Evolutionary conservation across 768 basidiomycete species (phyloP).

Genomic region (Boletus rubropictus): DNA sequence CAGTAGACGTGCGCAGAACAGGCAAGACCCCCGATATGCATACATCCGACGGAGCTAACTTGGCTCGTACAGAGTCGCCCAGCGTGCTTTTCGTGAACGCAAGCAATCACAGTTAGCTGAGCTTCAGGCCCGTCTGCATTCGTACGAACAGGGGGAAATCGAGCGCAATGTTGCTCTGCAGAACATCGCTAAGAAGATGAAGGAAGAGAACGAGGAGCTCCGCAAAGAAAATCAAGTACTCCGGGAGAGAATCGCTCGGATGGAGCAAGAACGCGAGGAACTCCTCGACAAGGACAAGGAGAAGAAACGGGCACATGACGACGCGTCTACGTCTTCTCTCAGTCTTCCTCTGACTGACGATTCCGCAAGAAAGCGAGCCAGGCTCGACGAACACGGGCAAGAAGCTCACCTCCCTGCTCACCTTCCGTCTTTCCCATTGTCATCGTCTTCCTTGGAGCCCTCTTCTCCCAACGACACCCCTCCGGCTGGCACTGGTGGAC

Average conservation of each 20-base stretch:
- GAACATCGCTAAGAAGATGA: constrained; percentile 73
- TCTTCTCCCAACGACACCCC: constrained; percentile 45
- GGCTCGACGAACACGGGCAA: constrained; percentile 23
- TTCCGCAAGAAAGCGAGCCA: constrained; percentile 36
- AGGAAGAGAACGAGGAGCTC: constrained; percentile 79
- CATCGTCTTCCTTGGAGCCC: constrained; percentile 47
- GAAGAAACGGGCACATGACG: constrained; percentile 56
- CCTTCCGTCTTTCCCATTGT: constrained; percentile 26
- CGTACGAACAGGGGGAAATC: constrained; percentile 87
- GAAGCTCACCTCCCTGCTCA: constrained; percentile 14
- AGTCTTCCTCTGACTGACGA: constrained; percentile 16
- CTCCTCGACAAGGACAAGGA: constrained; percentile 35
- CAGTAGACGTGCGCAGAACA: constrained; percentile 66
- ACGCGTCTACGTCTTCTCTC: constrained; percentile 35
- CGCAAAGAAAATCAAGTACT: constrained; percentile 61
- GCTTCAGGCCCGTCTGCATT: constrained; percentile 77
- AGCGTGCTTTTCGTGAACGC: constrained; percentile 84
- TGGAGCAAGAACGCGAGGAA: constrained; percentile 36
- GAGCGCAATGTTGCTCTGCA: constrained; percentile 83
- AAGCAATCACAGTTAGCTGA: constrained; percentile 86
- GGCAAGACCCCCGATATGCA: constrained; percentile 35
- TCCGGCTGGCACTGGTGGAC: constrained; percentile 23
- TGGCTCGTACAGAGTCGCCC: constrained; percentile 58
- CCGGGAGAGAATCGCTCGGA: constrained; percentile 42
- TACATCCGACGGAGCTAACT: constrained; percentile 6